Evolutionary conservation across 2,329 filamentous ascomycete genomes (phyloP).

Genomic region (Penicillium sp.): DNA sequence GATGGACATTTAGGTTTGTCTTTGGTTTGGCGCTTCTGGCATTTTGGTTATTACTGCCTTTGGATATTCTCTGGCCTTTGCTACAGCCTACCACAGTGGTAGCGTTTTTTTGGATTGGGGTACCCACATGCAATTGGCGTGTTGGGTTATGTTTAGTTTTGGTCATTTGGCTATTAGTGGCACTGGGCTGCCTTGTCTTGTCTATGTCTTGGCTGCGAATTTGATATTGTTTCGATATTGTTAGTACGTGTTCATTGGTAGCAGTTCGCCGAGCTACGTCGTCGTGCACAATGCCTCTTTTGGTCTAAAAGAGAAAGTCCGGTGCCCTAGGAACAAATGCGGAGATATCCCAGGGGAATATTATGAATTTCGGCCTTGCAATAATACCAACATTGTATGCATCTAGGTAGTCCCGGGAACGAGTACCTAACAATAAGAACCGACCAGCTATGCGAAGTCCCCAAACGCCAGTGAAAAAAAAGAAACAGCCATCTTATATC

Average conservation of each 20-base stretch:
- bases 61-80: neutral
- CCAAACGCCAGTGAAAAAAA: neutral
- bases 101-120: neutral
- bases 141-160: neutral
- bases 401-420: no score
- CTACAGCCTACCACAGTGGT: neutral
- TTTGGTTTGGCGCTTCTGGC: neutral
- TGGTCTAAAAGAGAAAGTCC: no score
- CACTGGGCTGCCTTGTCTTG: neutral
- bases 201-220: neutral
- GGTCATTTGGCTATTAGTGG: neutral
- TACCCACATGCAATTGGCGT: neutral
- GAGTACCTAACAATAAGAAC: no score
- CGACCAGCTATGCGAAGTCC: no score
- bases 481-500: neutral
- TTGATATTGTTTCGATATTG: neutral
- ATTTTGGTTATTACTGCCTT: neutral
- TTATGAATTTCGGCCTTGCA: no score
- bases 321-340: no score
- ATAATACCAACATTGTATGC: no score
- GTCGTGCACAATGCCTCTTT: neutral
- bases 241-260: neutral
- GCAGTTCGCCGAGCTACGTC: neutral
- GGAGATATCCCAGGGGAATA: no score
- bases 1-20: conserved; percentile 39